These are phyloP conservation scores for Sarocladium brachiariae DNA, from an alignment of 2,329 filamentous ascomycete genomes.

Conservation along the genomic window DNA sequence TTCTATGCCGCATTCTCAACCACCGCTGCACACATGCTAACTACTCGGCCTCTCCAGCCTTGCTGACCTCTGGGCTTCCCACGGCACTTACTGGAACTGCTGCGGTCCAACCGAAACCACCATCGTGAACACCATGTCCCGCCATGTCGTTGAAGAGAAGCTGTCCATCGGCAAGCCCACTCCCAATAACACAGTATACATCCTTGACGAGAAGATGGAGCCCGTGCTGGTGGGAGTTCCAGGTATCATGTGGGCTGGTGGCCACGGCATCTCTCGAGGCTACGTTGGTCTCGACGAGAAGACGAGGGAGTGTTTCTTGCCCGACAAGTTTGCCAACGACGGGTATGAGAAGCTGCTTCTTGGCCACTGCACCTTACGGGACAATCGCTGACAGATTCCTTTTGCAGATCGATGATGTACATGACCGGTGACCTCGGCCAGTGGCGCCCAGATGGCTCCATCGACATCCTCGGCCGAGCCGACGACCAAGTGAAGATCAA, in stretches of 20 bases:
- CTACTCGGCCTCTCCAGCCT: constrained; percentile 21
- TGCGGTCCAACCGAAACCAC: constrained; percentile 56
- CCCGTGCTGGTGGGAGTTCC: constrained; percentile 40
- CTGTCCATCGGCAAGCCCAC: constrained; percentile 49
- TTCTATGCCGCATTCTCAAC: not conserved
- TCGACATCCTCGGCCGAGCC: constrained; percentile 49
- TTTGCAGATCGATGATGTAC: constrained; percentile 43
- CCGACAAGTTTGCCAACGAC: constrained; percentile 43
- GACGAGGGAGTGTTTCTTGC: constrained; percentile 41
- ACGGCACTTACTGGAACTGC: constrained; percentile 46
- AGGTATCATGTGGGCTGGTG: constrained; percentile 52
- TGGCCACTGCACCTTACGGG: no score
- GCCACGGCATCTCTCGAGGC: constrained; percentile 46
- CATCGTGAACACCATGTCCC: constrained; percentile 51
- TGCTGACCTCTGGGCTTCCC: constrained; percentile 48
- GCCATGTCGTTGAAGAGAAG: constrained; percentile 36
- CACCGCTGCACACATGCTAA: not conserved
- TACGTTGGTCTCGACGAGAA: constrained; percentile 47
- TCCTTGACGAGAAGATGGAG: constrained; percentile 39
- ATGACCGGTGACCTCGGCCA: constrained; percentile 53
- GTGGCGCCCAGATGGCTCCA: constrained; percentile 45
- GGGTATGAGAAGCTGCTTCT: constrained; percentile 36
- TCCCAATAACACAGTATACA: constrained; percentile 50
- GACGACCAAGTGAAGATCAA: constrained; percentile 59
- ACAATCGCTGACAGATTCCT: not conserved